A percentile compares a stretch with the other conserved stretches of the same genome.
Conservation (phyloP, 129 eudicot species). For the Rutidosis leptorrhynchoides region DNA sequence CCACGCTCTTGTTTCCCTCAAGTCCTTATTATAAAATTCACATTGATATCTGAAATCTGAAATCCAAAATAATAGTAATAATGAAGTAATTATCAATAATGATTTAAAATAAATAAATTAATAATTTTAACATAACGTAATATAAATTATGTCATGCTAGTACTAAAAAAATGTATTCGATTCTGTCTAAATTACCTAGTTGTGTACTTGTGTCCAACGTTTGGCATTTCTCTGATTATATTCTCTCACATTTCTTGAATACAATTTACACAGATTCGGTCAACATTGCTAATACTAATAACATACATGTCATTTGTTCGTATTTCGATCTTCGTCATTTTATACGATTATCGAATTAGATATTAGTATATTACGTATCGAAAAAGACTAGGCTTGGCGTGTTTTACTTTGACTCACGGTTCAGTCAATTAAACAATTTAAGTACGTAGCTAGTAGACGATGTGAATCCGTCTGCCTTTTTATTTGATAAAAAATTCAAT, state of each 20-base stretch:
- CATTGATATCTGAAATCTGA: not conserved
- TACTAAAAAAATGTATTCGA: too few relatives aligned
- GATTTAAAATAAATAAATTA: too few relatives aligned
- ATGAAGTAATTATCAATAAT: too few relatives aligned
- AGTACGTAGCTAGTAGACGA: not conserved
- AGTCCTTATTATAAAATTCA: slow-evolving; percentile 1
- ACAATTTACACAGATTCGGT: not conserved
- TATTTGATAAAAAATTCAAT: too few relatives aligned
- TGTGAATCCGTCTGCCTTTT: not conserved
- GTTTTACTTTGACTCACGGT: not conserved
- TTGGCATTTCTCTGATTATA: not conserved
- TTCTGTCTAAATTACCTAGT: too few relatives aligned
- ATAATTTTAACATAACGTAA: too few relatives aligned
- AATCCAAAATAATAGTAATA: not conserved
- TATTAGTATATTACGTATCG: not conserved
- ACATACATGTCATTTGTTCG: slow-evolving; percentile 9
- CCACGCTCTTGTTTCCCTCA: not conserved
- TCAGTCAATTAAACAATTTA: not conserved
- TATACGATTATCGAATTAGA: slow-evolving; percentile 2
- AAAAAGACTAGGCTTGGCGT: slow-evolving; percentile 9
- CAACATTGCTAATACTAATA: slow-evolving; percentile 14
- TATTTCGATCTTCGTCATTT: slow-evolving; percentile 4
- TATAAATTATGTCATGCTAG: too few relatives aligned
- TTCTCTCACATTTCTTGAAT: not conserved
- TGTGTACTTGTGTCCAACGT: not conserved